phyloP scores from a whole-genome alignment of 1,284 basidiomycete genomes.

The Phellopilus nigrolimitatus region DNA sequence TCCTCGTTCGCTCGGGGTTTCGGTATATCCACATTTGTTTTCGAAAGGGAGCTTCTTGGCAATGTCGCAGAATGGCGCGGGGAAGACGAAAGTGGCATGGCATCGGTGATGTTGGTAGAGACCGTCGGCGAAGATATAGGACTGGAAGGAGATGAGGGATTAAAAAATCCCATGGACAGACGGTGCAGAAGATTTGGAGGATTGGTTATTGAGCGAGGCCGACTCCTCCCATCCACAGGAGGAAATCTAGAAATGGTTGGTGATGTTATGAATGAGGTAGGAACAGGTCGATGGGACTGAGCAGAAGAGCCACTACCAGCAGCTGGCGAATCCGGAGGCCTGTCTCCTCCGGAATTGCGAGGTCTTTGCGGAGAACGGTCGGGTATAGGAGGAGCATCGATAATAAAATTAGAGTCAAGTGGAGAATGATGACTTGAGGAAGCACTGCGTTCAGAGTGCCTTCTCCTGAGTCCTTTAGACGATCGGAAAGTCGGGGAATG shows the following conservation, averaged over 20 bases:
- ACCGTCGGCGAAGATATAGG: slow-evolving; percentile 28
- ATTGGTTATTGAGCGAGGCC: slow-evolving; percentile 62
- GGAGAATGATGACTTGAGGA: slow-evolving; percentile 21
- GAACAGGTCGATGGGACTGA: background rate
- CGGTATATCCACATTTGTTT: slow-evolving; percentile 41
- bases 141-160: slow-evolving; percentile 38
- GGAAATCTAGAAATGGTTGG: slow-evolving; percentile 15
- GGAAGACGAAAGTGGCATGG: slow-evolving; percentile 29
- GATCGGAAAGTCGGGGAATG: slow-evolving; percentile 28
- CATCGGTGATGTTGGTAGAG: slow-evolving; percentile 27
- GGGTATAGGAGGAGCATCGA: slow-evolving; percentile 19
- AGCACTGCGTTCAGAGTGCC: slow-evolving; percentile 43
- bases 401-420: slow-evolving; percentile 6
- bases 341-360: slow-evolving; percentile 3
- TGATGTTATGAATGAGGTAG: slow-evolving; percentile 10
- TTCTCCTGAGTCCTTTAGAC: slow-evolving; percentile 41
- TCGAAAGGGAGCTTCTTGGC: slow-evolving; percentile 42
- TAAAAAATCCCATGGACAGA: slow-evolving; percentile 62
- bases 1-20: slow-evolving; percentile 56
- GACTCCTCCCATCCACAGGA: slow-evolving; percentile 20
- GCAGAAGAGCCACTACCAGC: background rate
- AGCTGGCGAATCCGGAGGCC: background rate
- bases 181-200: slow-evolving; percentile 61
- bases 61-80: slow-evolving; percentile 36
- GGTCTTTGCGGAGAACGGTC: slow-evolving; percentile 16